Percentiles rank a stretch among this genome's conserved stretches.
phyloP scores from a whole-genome alignment of 306 rosid species.

The Vigna radiata region DNA sequence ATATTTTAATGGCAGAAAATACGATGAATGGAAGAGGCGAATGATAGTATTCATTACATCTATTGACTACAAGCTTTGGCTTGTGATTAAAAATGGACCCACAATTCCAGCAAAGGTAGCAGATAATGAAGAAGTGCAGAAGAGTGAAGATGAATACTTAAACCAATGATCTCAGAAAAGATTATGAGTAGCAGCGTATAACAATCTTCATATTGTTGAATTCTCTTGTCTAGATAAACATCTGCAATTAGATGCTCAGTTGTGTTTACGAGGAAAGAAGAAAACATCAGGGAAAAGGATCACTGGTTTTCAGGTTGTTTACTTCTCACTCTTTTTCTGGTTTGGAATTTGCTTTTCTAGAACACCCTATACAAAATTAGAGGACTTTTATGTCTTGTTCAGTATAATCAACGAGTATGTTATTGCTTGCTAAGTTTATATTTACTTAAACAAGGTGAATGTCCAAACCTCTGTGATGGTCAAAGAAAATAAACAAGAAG shows the following conservation, averaged over 20 bases:
- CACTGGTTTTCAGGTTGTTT: conserved; percentile 75
- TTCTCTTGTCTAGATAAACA: conserved; percentile 54
- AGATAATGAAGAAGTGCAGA: not conserved
- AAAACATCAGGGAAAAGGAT: conserved; percentile 69
- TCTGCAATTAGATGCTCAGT: conserved; percentile 60
- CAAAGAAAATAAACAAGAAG: too few species aligned
- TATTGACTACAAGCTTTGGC: conserved; percentile 27
- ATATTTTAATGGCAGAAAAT: not conserved
- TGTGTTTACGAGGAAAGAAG: conserved; percentile 67
- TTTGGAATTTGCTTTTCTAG: conserved; percentile 8
- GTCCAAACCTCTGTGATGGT: too few species aligned
- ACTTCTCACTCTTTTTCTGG: conserved; percentile 32
- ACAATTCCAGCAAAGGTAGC: conserved; percentile 10
- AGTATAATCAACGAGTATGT: too few species aligned
- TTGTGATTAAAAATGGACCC: conserved; percentile 36
- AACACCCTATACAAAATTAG: not conserved
- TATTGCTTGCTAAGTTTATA: too few species aligned
- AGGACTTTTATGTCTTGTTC: too few species aligned
- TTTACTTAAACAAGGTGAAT: too few species aligned
- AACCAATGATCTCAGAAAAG: not conserved
- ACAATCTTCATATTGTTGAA: conserved; percentile 33
- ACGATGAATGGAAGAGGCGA: conserved; percentile 11
- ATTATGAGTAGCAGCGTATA: conserved; percentile 36
- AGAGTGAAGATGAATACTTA: conserved; percentile 37
- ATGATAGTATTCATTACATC: conserved; percentile 4